phyloP scores from a whole-genome alignment of 768 basidiomycete genomes.

The Tephrocybe sp. region DNA sequence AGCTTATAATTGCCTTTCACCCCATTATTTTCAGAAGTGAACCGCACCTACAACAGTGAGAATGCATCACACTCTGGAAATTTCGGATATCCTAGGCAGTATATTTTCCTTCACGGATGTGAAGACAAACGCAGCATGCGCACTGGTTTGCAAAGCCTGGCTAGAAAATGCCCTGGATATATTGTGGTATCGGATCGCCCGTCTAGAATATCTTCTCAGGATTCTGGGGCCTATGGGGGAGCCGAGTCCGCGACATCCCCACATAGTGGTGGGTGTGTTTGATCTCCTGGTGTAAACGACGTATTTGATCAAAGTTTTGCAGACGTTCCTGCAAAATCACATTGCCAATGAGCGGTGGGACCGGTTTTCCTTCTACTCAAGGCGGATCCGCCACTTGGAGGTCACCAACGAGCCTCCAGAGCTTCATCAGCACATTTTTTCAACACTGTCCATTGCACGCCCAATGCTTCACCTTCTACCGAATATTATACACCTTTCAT shows the following conservation, averaged over 20 bases:
- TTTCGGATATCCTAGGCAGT: slow-evolving; percentile 18
- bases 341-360: slow-evolving; percentile 18
- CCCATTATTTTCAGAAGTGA: too few relatives aligned
- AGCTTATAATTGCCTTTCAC: too few relatives aligned
- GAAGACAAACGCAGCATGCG: slow-evolving; percentile 12
- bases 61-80: slow-evolving; percentile 16
- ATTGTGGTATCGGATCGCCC: slow-evolving; percentile 21
- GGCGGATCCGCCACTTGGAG: slow-evolving; percentile 20
- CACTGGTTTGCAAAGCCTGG: slow-evolving; percentile 20
- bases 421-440: slow-evolving; percentile 7
- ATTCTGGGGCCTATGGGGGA: slow-evolving; percentile 16
- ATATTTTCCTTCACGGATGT: slow-evolving; percentile 16
- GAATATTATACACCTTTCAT: slow-evolving; percentile 16
- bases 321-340: slow-evolving; percentile 15
- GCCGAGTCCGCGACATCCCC: background rate
- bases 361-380: slow-evolving; percentile 20
- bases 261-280: slow-evolving; percentile 5
- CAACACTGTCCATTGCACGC: slow-evolving; percentile 11
- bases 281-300: background rate
- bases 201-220: slow-evolving; percentile 17
- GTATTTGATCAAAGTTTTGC: background rate
- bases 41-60: too few relatives aligned
- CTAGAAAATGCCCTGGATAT: slow-evolving; percentile 17
- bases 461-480: slow-evolving; percentile 14
- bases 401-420: slow-evolving; percentile 13